These are phyloP conservation scores for Fraxinus anomala DNA, from an alignment of 257 asterid species.

Conservation along the genomic window DNA sequence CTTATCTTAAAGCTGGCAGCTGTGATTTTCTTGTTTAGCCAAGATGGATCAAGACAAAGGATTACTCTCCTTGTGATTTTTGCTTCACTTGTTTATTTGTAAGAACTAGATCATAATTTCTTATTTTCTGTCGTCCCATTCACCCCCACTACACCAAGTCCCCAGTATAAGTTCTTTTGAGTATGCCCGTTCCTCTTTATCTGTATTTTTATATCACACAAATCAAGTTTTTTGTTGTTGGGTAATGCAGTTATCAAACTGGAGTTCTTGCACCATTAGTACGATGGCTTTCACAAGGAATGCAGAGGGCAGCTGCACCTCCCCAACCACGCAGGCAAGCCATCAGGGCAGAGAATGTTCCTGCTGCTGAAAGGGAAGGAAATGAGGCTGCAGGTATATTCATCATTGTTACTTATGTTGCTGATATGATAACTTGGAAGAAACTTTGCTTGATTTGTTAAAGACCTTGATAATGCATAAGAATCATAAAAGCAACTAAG, in stretches of 20 bases:
- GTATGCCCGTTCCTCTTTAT: slow-evolving; percentile 11
- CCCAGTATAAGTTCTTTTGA: neutral
- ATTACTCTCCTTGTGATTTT: slow-evolving; percentile 78
- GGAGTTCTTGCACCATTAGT: slow-evolving; percentile 94
- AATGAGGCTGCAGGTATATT: slow-evolving; percentile 63
- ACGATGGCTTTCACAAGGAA: slow-evolving; percentile 96
- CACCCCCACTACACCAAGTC: neutral
- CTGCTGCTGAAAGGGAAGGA: slow-evolving; percentile 62
- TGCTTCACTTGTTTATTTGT: slow-evolving; percentile 84
- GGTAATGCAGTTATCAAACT: slow-evolving; percentile 75
- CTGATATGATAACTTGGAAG: neutral
- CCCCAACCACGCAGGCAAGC: slow-evolving; percentile 74
- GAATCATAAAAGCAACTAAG: neutral
- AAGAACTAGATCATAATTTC: slow-evolving; percentile 36
- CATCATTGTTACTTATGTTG: slow-evolving; percentile 1
- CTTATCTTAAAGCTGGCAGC: slow-evolving; percentile 91
- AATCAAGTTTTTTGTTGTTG: slow-evolving; percentile 26
- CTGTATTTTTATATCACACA: neutral
- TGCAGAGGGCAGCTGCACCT: slow-evolving; percentile 91
- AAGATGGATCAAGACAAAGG: slow-evolving; percentile 91
- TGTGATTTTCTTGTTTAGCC: slow-evolving; percentile 89
- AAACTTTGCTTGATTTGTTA: neutral
- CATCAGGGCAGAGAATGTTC: slow-evolving; percentile 57
- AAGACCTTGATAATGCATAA: slow-evolving; percentile 20
- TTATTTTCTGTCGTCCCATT: neutral